Conservation (phyloP, 2,329 filamentous ascomycete genomes). For the Ophiostoma fasciatum region DNA sequence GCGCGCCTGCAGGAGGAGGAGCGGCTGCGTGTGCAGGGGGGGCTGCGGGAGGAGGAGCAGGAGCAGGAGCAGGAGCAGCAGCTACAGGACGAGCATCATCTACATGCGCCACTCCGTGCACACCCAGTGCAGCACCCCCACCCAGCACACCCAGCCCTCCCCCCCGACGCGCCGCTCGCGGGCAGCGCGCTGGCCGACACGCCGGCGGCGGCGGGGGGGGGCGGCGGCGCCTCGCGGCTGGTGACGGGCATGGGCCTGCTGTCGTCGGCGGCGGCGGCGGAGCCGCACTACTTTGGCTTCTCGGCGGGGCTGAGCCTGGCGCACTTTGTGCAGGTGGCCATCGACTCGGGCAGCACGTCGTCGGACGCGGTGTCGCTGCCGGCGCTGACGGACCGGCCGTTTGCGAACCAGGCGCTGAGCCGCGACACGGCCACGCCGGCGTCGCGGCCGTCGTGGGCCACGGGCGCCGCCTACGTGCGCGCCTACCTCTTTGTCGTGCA, state of each 20-base stretch:
- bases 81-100: no score
- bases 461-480: conserved; percentile 3
- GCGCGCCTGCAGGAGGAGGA: background rate
- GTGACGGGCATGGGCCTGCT: conserved; percentile 6
- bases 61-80: no score
- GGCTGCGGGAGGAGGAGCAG: no score
- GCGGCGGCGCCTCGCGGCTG: no score
- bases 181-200: background rate
- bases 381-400: conserved; percentile 6
- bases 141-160: no score
- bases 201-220: background rate
- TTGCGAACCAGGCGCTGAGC: conserved; percentile 5
- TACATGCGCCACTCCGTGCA: background rate
- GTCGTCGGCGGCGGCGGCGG: conserved; percentile 6
- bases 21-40: no score
- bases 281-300: conserved; percentile 9
- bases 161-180: background rate
- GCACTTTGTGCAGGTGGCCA: conserved; percentile 8
- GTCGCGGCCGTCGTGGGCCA: background rate
- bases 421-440: background rate
- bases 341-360: conserved; percentile 5
- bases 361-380: conserved; percentile 5
- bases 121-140: background rate
- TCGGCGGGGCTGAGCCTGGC: conserved; percentile 8
- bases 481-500: conserved; percentile 7